Base-by-base conservation (phyloP, 768 basidiomycete species). In the Russula dissimulans region DNA sequence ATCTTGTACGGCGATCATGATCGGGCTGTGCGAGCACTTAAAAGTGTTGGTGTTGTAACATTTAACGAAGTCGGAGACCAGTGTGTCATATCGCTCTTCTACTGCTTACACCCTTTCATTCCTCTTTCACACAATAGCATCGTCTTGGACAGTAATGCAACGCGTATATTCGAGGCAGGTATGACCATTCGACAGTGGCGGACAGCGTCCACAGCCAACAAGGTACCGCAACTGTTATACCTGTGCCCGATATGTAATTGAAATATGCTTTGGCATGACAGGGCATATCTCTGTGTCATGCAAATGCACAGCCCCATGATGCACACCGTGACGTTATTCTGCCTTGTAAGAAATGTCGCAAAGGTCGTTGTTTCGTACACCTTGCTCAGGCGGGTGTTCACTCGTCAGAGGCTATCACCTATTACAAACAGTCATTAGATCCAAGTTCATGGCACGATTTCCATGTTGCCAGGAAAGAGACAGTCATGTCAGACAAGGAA, bases 1-100 rank as follows among this genome's bases (percentile, higher is more conserved):
- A 67, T 75, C 1, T 72, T 91, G 3, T 57, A 83, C 11, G 48
- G 65, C 22, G 71, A 73, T 47, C 77, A 82, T 41, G 75, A 79
- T 57, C 67, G 64, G 6, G 79, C 76, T 5, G 69, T 72, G 22
- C 63, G 54, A 15, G 70, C 66, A 17, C 67, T 78, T 18, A 14
- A n/a, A 38, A n/a, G 34, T 26, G 22, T 63, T 7, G 53, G 65
- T 14, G 31, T 56, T 17, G 46, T 57, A 11, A 18, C 5, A 42
- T 56, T 52, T 3, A 14, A 11, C 17, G 62, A 60, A 38, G 10
- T 57, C 22, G 29, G 12, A 12, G 54, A 45, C n/a, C 17, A 47
- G 64, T 63, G 36, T 44, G 48, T 44, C 29, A 41, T 54, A 36
- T 48, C 29, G 26, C 41, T 38, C 46, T 6, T 17, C 26, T n/a